These are phyloP conservation scores for Clarireedia paspali DNA, from an alignment of 2,329 filamentous ascomycete genomes.

Conservation along the genomic window DNA sequence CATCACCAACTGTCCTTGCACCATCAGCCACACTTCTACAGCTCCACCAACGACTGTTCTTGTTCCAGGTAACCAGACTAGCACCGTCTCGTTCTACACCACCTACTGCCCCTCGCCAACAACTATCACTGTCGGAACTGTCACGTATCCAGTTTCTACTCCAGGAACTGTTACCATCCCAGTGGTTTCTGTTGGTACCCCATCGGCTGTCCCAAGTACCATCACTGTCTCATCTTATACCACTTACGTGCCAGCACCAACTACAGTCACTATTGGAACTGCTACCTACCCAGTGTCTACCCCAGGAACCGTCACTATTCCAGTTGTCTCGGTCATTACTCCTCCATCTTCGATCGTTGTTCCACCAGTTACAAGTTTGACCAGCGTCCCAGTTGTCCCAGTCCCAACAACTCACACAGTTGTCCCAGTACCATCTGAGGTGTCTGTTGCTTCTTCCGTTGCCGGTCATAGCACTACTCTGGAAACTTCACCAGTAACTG, in stretches of 20 bases:
- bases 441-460: too few relatives aligned
- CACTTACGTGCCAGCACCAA: conserved; percentile 9
- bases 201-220: neutral
- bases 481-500: neutral
- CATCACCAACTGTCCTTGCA: conserved; percentile 1
- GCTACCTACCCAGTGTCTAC: conserved; percentile 17
- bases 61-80: conserved; percentile 6
- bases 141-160: conserved; percentile 16
- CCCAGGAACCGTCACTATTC: conserved; percentile 12
- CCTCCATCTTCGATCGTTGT: neutral
- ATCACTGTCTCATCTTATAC: conserved; percentile 2
- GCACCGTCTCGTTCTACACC: conserved; percentile 4
- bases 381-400: neutral
- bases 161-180: conserved; percentile 11
- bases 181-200: conserved; percentile 1
- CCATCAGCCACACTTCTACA: conserved; percentile 7
- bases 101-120: conserved; percentile 11
- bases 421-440: neutral
- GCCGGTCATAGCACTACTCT: neutral
- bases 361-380: neutral
- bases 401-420: neutral
- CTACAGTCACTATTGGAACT: conserved; percentile 14
- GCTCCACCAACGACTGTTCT: conserved; percentile 11
- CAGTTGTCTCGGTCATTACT: conserved; percentile 1
- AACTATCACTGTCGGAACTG: conserved; percentile 14